Evolutionary conservation across 1,139 yeast species (phyloP).

Genomic region (Geotrichum siamense): DNA sequence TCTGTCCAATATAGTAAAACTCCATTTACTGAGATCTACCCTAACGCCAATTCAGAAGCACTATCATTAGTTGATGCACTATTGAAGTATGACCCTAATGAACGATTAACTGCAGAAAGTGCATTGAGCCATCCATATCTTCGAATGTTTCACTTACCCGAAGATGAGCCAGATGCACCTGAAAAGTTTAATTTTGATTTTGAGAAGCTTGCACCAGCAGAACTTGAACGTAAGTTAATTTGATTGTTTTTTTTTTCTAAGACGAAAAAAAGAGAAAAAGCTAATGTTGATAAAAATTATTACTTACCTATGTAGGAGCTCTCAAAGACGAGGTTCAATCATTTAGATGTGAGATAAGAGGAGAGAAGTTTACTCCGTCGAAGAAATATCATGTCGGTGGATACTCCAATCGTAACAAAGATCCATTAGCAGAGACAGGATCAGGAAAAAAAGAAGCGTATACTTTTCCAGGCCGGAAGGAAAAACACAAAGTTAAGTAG

Average conservation of each 20-base stretch:
- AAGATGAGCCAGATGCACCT: constrained; percentile 72
- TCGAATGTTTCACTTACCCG: constrained; percentile 76
- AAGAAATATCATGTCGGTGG: constrained; percentile 9
- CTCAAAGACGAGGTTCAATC: constrained; percentile 53
- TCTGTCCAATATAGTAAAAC: constrained; percentile 37
- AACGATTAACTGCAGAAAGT: constrained; percentile 71
- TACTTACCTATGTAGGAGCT: constrained; percentile 54
- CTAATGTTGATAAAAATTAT: too few species aligned
- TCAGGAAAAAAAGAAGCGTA: constrained; percentile 4
- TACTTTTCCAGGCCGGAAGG: constrained; percentile 14
- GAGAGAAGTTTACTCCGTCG: constrained; percentile 13
- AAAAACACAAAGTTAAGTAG: constrained; percentile 5
- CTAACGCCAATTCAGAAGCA: constrained; percentile 66
- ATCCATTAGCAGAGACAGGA: not conserved
- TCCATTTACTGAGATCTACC: constrained; percentile 55
- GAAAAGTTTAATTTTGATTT: constrained; percentile 70
- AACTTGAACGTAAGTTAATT: constrained; percentile 14
- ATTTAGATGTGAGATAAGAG: constrained; percentile 65
- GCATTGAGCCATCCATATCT: constrained; percentile 79
- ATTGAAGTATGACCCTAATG: constrained; percentile 71
- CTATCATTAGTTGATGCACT: constrained; percentile 64
- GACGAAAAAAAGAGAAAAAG: too few species aligned
- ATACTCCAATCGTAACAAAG: constrained; percentile 8
- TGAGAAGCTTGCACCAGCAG: constrained; percentile 45
- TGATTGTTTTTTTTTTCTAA: too few species aligned